A percentile compares a stretch with the other conserved stretches of the same genome.
These are phyloP conservation scores for Elymus sibiricus DNA, from an alignment of 176 grass and related monocot genomes.

Conservation along the genomic window DNA sequence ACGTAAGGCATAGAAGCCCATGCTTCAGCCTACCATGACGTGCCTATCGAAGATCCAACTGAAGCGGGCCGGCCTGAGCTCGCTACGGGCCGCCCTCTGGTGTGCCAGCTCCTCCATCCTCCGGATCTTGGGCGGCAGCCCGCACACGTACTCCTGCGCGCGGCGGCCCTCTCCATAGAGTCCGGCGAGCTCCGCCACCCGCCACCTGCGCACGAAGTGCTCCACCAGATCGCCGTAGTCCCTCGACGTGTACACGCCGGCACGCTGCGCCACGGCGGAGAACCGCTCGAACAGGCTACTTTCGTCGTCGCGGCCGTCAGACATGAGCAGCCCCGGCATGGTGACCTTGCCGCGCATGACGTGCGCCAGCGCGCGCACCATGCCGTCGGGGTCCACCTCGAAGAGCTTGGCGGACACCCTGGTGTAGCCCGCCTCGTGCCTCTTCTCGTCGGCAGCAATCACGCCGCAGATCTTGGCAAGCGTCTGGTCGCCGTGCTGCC, in stretches of 20 bases:
- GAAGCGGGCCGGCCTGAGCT: not conserved
- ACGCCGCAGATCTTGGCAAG: slow-evolving; percentile 4
- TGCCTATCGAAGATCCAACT: slow-evolving; percentile 2
- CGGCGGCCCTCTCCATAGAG: not conserved
- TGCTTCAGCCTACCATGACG: not conserved
- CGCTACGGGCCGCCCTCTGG: not conserved
- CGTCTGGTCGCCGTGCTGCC: not conserved
- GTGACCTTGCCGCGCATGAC: slow-evolving; percentile 6
- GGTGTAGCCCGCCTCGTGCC: slow-evolving; percentile 2
- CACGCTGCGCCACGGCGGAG: not conserved
- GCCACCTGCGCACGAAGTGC: not conserved
- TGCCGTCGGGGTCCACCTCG: slow-evolving; percentile 3
- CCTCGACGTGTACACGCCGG: not conserved
- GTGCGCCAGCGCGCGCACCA: not conserved
- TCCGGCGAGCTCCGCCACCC: not conserved
- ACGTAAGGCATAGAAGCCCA: too few species aligned
- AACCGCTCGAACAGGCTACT: not conserved
- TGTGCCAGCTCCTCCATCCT: not conserved
- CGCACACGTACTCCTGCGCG: not conserved
- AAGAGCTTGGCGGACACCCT: not conserved
- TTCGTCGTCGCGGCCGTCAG: not conserved
- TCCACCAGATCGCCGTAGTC: not conserved
- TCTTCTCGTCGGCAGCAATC: slow-evolving; percentile 2
- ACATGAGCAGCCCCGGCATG: slow-evolving; percentile 7
- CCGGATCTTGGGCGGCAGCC: not conserved